Base-by-base conservation (phyloP, 1,284 basidiomycete species). In the Entoloma clypeatum region DNA sequence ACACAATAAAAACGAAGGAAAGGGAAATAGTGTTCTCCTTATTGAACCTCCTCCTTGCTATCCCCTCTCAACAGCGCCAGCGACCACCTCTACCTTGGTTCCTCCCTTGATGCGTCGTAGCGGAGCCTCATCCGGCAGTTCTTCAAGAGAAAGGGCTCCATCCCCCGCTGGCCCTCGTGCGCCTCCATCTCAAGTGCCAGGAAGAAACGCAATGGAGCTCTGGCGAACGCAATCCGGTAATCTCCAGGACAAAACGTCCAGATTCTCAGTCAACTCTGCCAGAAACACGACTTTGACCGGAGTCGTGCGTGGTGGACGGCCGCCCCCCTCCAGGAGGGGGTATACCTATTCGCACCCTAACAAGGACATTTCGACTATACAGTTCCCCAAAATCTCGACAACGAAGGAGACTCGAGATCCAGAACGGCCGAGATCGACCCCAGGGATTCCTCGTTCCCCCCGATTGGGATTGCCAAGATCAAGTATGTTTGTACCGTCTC, bases 81-180 rank as follows among this genome's bases (percentile, higher is more conserved):
- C 29, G 7, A 27, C 44, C 8, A 21, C 37, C n/a, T 45, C 45
- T 27, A 29, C 26, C 19, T 54, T 60, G 16, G 55, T 55, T 4
- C 58, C 64, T 37, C 66, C 68, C 22, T 62, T 63, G 1, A 58
- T 53, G 45, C 49, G 54, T 34, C 48, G 44, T 22, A 27, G 48
- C 18, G 44, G 52, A 45, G 47, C 48, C 47, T 16, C 53, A 47
- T 53, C 52, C 37, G 49, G 51, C 16, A 41, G 61, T 55, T 35
- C 57, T 40, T 62, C 60, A 32, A 68, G 71, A 36, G 67, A 71
- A 33, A 64, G 72, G 27, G 65, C 73, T 3, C 60, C 66, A 5
- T 72, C 74, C 19, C 76, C 76, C n/a, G 58, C 63, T 31, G 75
- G 75, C 18, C 61, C 64, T 32, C 57, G 63, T 9, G 49, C 57